Percentiles rank a stretch among this genome's conserved stretches.
Evolutionary conservation across 768 basidiomycete genomes (phyloP).

Genomic region (Hebeloma cylindrosporum): DNA sequence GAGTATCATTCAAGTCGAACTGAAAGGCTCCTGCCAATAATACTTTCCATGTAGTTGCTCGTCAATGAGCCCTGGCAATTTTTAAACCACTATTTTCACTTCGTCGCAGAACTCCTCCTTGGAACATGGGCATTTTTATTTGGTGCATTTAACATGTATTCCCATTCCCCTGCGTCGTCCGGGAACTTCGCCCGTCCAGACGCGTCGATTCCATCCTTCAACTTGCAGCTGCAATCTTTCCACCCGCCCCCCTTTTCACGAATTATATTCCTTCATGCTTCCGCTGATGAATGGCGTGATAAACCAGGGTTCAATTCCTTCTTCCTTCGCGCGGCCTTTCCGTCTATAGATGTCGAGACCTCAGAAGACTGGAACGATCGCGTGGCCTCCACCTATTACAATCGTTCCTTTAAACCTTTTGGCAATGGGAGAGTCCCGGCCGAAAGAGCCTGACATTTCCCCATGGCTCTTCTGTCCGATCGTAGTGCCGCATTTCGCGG

Average conservation of each 20-base stretch:
- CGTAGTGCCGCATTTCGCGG: constrained; percentile 71
- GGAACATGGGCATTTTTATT: constrained; percentile 68
- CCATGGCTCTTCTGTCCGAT: constrained; percentile 61
- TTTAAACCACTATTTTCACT: constrained; percentile 77
- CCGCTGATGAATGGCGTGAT: constrained; percentile 60
- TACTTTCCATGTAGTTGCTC: too few relatives aligned
- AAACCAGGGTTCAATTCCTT: constrained; percentile 67
- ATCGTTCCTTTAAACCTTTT: background rate
- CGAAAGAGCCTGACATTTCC: constrained; percentile 60
- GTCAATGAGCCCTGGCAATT: constrained; percentile 69
- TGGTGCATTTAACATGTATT: constrained; percentile 37
- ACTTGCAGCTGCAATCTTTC: constrained; percentile 12
- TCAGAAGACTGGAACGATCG: constrained; percentile 68
- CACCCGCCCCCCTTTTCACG: constrained; percentile 54
- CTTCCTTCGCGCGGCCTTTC: constrained; percentile 67
- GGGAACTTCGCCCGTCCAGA: background rate
- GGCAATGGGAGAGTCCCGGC: background rate
- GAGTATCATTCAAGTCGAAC: constrained; percentile 4
- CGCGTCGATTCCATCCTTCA: constrained; percentile 25
- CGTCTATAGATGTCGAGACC: constrained; percentile 58
- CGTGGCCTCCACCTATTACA: constrained; percentile 23
- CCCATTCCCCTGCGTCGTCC: too few relatives aligned
- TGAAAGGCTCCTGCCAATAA: too few relatives aligned
- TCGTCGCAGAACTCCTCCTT: constrained; percentile 70
- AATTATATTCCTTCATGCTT: constrained; percentile 61